Evolutionary conservation across 2,329 filamentous ascomycete species (phyloP).

Genomic region (Rhytidhysteron rufulum): DNA sequence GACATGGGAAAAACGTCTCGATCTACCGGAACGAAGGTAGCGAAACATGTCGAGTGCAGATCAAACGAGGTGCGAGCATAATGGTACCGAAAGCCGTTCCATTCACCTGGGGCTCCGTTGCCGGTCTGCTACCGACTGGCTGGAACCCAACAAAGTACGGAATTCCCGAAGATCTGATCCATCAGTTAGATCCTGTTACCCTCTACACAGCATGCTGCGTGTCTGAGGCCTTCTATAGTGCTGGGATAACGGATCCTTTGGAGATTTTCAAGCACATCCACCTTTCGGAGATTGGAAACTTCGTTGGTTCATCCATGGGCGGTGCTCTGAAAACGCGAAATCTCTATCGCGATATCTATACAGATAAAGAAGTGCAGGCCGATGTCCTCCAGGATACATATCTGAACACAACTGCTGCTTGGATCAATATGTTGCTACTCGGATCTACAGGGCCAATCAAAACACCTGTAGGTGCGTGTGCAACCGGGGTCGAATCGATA

Average conservation of each 20-base stretch:
- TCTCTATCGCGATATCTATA: slow-evolving; percentile 28
- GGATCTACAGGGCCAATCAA: slow-evolving; percentile 30
- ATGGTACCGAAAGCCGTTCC: slow-evolving; percentile 28
- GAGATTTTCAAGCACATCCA: slow-evolving; percentile 32
- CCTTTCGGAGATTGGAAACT: slow-evolving; percentile 33
- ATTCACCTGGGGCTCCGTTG: slow-evolving; percentile 22
- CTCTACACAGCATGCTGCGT: slow-evolving; percentile 29
- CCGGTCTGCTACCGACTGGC: slow-evolving; percentile 33
- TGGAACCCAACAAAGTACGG: slow-evolving; percentile 34
- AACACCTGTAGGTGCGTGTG: slow-evolving; percentile 37
- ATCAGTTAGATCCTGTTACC: slow-evolving; percentile 33
- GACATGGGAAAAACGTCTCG: slow-evolving; percentile 30
- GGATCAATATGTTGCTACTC: slow-evolving; percentile 44
- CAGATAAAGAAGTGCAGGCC: slow-evolving; percentile 27
- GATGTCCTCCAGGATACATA: slow-evolving; percentile 37
- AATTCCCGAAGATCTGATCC: slow-evolving; percentile 33
- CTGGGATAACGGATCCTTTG: slow-evolving; percentile 32
- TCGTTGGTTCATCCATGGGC: slow-evolving; percentile 31
- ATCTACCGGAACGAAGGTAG: slow-evolving; percentile 8
- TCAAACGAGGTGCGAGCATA: slow-evolving; percentile 30
- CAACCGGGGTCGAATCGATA: slow-evolving; percentile 35
- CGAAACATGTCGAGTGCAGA: slow-evolving; percentile 9
- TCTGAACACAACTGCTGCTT: slow-evolving; percentile 33
- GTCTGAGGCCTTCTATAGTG: slow-evolving; percentile 30
- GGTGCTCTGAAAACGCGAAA: slow-evolving; percentile 19